phyloP scores from a whole-genome alignment of 1,139 yeast genomes.

The Kurtzmaniella natalensis region DNA sequence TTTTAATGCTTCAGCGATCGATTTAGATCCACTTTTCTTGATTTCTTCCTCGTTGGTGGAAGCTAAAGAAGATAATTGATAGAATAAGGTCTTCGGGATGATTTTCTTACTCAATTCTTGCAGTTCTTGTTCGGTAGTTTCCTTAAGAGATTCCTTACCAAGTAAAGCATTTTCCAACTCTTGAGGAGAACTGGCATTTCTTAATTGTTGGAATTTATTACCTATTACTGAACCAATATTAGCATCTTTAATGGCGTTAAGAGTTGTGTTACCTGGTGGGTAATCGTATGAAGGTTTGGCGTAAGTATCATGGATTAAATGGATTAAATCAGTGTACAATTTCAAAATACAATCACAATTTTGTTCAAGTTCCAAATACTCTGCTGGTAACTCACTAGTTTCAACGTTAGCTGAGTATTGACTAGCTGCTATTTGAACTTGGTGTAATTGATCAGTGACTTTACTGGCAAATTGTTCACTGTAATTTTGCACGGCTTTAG shows the following conservation, averaged over 20 bases:
- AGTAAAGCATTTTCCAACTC: slow-evolving; percentile 54
- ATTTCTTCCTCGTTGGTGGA: slow-evolving; percentile 4
- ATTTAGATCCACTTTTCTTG: slow-evolving; percentile 1
- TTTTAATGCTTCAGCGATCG: slow-evolving; percentile 22
- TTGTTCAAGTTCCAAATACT: slow-evolving; percentile 62
- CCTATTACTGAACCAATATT: slow-evolving; percentile 58
- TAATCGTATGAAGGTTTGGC: slow-evolving; percentile 67
- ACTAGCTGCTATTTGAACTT: slow-evolving; percentile 38
- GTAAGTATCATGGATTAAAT: slow-evolving; percentile 55
- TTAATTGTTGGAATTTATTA: slow-evolving; percentile 53
- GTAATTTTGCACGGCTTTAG: slow-evolving; percentile 22
- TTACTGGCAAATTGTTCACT: slow-evolving; percentile 34
- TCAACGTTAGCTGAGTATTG: slow-evolving; percentile 26
- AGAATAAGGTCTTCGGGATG: slow-evolving; percentile 43
- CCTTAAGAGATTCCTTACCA: slow-evolving; percentile 20
- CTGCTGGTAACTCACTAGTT: slow-evolving; percentile 66
- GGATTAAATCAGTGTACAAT: slow-evolving; percentile 55
- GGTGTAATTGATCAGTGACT: slow-evolving; percentile 36
- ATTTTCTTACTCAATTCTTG: slow-evolving; percentile 17
- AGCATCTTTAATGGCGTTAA: slow-evolving; percentile 46
- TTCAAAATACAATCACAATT: slow-evolving; percentile 60
- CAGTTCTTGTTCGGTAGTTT: slow-evolving; percentile 18
- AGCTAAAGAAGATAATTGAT: slow-evolving; percentile 36
- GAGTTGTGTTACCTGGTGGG: slow-evolving; percentile 59
- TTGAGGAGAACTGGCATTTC: slow-evolving; percentile 58